Conservation (phyloP, 2,329 filamentous ascomycete genomes). For the Hypocrella siamensis region DNA sequence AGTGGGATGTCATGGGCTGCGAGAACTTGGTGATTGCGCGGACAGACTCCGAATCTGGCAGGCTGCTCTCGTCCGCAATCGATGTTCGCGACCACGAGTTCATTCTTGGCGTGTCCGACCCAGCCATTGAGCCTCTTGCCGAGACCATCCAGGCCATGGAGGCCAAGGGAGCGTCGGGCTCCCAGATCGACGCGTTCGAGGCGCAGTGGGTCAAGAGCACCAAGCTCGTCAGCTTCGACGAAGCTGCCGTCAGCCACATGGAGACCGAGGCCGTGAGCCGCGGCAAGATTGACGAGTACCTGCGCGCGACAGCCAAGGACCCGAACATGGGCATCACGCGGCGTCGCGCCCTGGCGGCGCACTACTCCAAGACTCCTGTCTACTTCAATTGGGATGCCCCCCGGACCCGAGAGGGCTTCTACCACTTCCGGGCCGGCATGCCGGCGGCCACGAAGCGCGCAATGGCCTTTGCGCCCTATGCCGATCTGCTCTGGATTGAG, state of each 20-base stretch:
- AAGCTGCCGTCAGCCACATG: conserved; percentile 69
- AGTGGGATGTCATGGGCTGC: conserved; percentile 95
- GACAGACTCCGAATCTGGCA: conserved; percentile 90
- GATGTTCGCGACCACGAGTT: conserved; percentile 95
- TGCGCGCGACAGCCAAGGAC: conserved; percentile 42
- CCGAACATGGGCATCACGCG: conserved; percentile 64
- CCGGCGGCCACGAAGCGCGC: conserved; percentile 82
- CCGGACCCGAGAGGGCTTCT: conserved; percentile 84
- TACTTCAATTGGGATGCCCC: conserved; percentile 86
- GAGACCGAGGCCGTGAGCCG: conserved; percentile 46
- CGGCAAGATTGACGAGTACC: conserved; percentile 52
- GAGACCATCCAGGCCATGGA: conserved; percentile 90
- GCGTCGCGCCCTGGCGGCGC: conserved; percentile 55
- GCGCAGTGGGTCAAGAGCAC: conserved; percentile 77
- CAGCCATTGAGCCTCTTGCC: conserved; percentile 61
- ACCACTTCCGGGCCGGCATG: conserved; percentile 78
- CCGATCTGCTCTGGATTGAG: conserved; percentile 94
- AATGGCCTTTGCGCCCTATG: conserved; percentile 78
- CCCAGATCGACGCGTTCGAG: conserved; percentile 77
- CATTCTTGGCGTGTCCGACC: conserved; percentile 72
- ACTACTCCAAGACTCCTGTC: conserved; percentile 51
- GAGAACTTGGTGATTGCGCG: conserved; percentile 92
- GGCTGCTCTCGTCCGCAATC: conserved; percentile 75
- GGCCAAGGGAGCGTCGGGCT: conserved; percentile 54
- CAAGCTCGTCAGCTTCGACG: conserved; percentile 78